Conservation (phyloP, 2,329 filamentous ascomycete species). For the Berkeleyomyces rouxiae region DNA sequence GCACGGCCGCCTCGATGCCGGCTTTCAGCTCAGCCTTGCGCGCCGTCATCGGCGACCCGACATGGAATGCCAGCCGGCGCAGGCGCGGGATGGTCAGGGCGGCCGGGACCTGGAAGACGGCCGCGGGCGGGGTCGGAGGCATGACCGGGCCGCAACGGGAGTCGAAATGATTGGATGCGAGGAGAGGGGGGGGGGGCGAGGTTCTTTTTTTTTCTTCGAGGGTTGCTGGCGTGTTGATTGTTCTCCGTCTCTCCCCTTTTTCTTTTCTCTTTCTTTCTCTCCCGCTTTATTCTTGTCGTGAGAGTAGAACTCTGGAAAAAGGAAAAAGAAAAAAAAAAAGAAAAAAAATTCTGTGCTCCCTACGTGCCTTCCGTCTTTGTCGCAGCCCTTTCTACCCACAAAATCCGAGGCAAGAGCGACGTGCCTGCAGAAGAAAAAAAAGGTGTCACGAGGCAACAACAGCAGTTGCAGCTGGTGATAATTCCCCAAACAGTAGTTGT, state of each 20-base stretch:
- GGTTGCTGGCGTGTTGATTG: neutral
- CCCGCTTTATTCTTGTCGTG: neutral
- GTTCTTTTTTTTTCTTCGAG: neutral
- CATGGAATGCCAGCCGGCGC: slow-evolving; percentile 5
- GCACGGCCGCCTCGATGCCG: neutral
- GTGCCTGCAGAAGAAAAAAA: neutral
- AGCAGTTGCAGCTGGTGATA: neutral
- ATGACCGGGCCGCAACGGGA: neutral
- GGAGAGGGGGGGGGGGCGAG: too few relatives aligned
- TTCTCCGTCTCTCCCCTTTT: neutral
- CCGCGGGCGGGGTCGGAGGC: neutral
- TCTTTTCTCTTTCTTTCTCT: neutral
- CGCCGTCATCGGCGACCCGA: neutral
- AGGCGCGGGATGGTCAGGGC: slow-evolving; percentile 1
- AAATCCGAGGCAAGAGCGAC: neutral
- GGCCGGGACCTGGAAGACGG: neutral
- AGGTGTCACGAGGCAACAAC: too few relatives aligned
- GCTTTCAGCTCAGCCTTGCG: slow-evolving; percentile 1
- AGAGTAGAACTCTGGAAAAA: neutral
- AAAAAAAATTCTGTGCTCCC: neutral
- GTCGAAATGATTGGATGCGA: neutral
- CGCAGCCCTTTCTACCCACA: too few relatives aligned
- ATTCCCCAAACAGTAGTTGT: too few relatives aligned
- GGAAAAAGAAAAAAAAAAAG: neutral
- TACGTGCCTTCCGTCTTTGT: neutral